Evolutionary conservation across 331 rosid genomes (phyloP), one percentile per base, ranked within the genome.

Genomic region (Rosa hybrid): DNA sequence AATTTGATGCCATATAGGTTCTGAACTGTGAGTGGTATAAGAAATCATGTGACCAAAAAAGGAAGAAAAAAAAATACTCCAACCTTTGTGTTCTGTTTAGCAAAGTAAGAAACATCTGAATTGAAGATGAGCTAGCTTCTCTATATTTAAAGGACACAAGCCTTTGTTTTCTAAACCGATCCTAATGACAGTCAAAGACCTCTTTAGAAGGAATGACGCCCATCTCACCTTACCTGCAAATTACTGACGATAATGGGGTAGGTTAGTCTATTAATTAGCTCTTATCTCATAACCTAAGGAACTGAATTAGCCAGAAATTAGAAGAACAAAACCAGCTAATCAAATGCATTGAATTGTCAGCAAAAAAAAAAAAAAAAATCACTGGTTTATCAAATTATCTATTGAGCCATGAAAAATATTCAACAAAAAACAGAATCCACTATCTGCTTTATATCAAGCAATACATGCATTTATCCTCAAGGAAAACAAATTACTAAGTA

Each of bases 1-100:
- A 34, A 65, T 65, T 65, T 65, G 71, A 65, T 65, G 71, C 46
- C 12, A 65, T 8, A 63, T 27, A 34, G 48, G 72, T 25, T 76
- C 34, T 77, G 50, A 34, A 46, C 14, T 62, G n/a, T 62, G 50
- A 9, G 39, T 27, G 4, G 64, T 17, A 18, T 16, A 27, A 27
- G 0, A 27, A 49, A 72, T 49, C 63, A 50, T 30, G 5, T 18
- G 27, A 27, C 9, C 30, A 42, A 6, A 23, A 10, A 7, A 70
- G 9, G 30, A 27, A 27, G n/a, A n/a, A 44, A 69, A 20, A 18
- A 1, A 64, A 12, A 62, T 63, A 12, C 69, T 12, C 11, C 20
- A 13, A 12, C 5, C 42, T 27, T 0, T 14, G 41, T 63, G 42
- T 63, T 23, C 30, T 27, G 41, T 30, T 63, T 27, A 12, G 42